These are phyloP conservation scores for Fragaria nilgerrensis DNA, from an alignment of 306 rosid genomes.

Conservation along the genomic window DNA sequence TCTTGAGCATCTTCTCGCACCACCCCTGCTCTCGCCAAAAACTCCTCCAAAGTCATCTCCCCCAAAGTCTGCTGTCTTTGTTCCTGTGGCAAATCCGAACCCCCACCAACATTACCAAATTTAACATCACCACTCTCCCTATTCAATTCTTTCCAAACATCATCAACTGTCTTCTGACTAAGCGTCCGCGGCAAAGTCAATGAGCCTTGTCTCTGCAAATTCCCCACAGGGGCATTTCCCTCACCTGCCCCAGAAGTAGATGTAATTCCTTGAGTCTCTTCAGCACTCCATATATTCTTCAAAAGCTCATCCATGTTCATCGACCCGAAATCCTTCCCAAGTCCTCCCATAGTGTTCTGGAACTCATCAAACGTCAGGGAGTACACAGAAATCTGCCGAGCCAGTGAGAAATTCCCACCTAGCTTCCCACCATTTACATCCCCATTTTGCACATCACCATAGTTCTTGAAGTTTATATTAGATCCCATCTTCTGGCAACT, in stretches of 20 bases:
- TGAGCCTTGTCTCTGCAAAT: constrained; percentile 91
- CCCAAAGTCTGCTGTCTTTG: constrained; percentile 86
- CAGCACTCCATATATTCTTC: constrained; percentile 88
- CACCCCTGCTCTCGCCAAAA: constrained; percentile 85
- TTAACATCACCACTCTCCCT: constrained; percentile 44
- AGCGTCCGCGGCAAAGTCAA: constrained; percentile 82
- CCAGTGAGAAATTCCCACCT: constrained; percentile 37
- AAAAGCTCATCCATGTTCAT: constrained; percentile 99
- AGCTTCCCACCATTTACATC: constrained; percentile 42
- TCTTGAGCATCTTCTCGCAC: constrained; percentile 71
- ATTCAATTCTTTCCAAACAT: constrained; percentile 77
- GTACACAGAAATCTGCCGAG: constrained; percentile 71
- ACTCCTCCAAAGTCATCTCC: constrained; percentile 90
- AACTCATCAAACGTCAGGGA: constrained; percentile 90
- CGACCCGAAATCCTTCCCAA: constrained; percentile 90
- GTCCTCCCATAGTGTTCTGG: constrained; percentile 66
- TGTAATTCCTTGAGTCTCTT: constrained; percentile 65
- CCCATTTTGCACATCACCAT: constrained; percentile 42
- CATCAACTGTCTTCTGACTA: constrained; percentile 93
- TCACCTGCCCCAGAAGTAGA: constrained; percentile 32
- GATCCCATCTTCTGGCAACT: constrained; percentile 50
- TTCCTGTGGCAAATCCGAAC: constrained; percentile 48
- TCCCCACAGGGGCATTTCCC: constrained; percentile 32
- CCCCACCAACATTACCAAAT: constrained; percentile 23
- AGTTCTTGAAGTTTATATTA: constrained; percentile 64